These are phyloP conservation scores for Canavalia ensiformis DNA, from an alignment of 306 rosid genomes.

Conservation along the genomic window DNA sequence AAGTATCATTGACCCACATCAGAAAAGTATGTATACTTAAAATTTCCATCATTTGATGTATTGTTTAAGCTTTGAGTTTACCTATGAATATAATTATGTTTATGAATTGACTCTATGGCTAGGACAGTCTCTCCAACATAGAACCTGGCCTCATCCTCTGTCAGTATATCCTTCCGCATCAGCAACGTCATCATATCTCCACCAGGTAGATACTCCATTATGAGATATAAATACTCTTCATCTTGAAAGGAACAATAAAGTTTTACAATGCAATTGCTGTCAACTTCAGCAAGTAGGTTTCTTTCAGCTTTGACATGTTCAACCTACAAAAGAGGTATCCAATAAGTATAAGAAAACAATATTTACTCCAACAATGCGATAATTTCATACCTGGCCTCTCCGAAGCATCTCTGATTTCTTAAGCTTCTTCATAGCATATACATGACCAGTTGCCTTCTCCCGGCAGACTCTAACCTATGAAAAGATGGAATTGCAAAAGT, in stretches of 20 bases:
- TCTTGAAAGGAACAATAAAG: constrained; percentile 94
- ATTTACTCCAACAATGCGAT: constrained; percentile 29
- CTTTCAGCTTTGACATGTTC: constrained; percentile 97
- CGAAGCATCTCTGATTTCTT: constrained; percentile 96
- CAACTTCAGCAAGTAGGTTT: constrained; percentile 90
- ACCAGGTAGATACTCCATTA: constrained; percentile 95
- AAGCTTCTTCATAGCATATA: constrained; percentile 93
- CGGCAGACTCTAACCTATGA: constrained; percentile 85
- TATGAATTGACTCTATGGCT: constrained; percentile 94
- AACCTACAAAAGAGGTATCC: constrained; percentile 65
- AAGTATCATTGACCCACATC: constrained; percentile 5
- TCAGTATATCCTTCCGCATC: constrained; percentile 85
- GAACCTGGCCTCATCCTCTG: constrained; percentile 83
- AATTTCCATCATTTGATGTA: constrained; percentile 2
- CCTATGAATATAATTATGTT: constrained; percentile 92
- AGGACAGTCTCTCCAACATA: constrained; percentile 90
- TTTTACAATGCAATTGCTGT: constrained; percentile 86
- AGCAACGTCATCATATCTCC: constrained; percentile 94
- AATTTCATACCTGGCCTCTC: constrained; percentile 77
- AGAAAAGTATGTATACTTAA: constrained; percentile 33
- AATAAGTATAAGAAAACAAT: constrained; percentile 32
- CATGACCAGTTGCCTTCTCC: constrained; percentile 80
- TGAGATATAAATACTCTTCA: constrained; percentile 83
- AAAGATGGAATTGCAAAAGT: constrained; percentile 43
- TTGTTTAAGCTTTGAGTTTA: constrained; percentile 39